These are phyloP conservation scores for Talaromyces amestolkiae DNA, from an alignment of 2,329 filamentous ascomycete species.

Conservation along the genomic window DNA sequence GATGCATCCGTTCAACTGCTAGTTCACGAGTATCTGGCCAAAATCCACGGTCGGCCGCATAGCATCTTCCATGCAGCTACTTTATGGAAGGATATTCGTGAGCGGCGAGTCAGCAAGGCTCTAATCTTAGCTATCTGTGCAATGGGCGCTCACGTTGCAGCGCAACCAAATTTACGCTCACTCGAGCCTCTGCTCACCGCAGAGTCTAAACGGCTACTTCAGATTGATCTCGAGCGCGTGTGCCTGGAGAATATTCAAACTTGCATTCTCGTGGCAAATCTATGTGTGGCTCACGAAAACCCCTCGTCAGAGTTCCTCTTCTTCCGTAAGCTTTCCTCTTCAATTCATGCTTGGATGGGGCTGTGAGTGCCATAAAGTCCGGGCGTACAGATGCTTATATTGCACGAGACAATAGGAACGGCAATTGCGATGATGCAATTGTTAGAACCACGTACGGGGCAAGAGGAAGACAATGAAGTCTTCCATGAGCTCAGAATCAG, in stretches of 20 bases:
- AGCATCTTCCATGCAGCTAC: background rate
- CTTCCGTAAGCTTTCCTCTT: constrained; percentile 25
- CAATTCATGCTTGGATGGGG: background rate
- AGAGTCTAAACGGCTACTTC: constrained; percentile 33
- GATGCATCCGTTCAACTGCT: background rate
- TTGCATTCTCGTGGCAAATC: constrained; percentile 33
- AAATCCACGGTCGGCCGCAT: background rate
- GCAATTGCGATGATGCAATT: background rate
- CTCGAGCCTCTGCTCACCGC: background rate
- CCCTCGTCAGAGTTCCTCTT: constrained; percentile 30
- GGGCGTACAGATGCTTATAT: background rate
- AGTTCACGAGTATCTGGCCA: background rate
- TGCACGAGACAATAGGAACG: background rate
- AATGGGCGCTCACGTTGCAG: background rate
- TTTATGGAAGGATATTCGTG: background rate
- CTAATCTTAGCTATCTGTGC: background rate
- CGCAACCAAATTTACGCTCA: background rate
- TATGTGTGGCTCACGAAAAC: constrained; percentile 26
- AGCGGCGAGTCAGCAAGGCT: background rate
- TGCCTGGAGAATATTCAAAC: constrained; percentile 33
- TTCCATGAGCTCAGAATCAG: constrained; percentile 27
- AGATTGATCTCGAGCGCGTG: constrained; percentile 41
- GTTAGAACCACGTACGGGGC: background rate
- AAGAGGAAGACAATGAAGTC: constrained; percentile 20
- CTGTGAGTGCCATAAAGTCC: background rate